These are phyloP conservation scores for Straminergon stramineum DNA, from an alignment of 225 moss, liverwort and hornwort species.

Conservation along the genomic window DNA sequence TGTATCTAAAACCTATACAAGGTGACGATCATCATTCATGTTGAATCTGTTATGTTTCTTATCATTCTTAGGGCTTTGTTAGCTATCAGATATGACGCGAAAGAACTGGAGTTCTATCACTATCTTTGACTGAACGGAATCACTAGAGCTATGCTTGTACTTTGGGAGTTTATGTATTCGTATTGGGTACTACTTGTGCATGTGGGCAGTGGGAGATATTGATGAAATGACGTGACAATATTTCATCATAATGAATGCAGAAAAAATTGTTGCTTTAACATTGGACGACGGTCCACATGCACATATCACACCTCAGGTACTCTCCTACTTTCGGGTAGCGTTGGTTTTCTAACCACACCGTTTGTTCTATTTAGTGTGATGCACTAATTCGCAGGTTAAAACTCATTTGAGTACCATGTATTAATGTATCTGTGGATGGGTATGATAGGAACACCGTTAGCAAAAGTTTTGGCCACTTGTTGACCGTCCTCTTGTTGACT, in stretches of 20 bases:
- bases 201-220: not conserved
- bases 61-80: not conserved
- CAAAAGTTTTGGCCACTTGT: not conserved
- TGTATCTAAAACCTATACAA: slow-evolving; percentile 16
- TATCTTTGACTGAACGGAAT: not conserved
- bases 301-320: slow-evolving; percentile 50
- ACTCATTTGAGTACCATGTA: not conserved
- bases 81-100: not conserved
- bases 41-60: not conserved
- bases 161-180: not conserved
- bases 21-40: not conserved
- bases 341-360: not conserved
- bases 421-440: not conserved
- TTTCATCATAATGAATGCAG: not conserved
- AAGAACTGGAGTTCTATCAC: not conserved
- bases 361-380: not conserved
- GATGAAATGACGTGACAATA: not conserved
- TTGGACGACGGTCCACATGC: slow-evolving; percentile 55
- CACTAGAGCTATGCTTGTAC: not conserved
- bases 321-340: not conserved
- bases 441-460: not conserved
- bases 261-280: slow-evolving; percentile 50
- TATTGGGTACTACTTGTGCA: not conserved
- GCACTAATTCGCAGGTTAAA: not conserved
- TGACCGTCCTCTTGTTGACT: not conserved